A percentile compares a stretch with the other conserved stretches of the same genome.
phyloP scores from a whole-genome alignment of 305 asterid species.

The Striga hermonthica region DNA sequence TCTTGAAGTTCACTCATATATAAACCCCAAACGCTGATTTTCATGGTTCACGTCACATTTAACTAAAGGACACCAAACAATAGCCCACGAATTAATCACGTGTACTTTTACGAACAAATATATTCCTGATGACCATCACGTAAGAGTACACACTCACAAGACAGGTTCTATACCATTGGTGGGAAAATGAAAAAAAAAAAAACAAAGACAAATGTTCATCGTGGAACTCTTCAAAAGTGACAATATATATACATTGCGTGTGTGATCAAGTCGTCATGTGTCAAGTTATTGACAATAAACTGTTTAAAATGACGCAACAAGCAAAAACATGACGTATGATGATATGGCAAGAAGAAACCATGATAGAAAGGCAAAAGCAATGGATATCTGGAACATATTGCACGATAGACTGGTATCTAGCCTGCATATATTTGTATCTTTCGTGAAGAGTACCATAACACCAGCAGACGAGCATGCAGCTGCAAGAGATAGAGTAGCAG shows the following conservation, averaged over 20 bases:
- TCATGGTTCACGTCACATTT: neutral
- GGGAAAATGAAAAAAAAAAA: too few relatives aligned
- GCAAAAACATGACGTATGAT: constrained; percentile 81
- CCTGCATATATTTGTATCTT: constrained; percentile 60
- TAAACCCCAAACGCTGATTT: neutral
- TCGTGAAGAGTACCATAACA: constrained; percentile 58
- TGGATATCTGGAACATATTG: constrained; percentile 62
- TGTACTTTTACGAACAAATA: neutral
- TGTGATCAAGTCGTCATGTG: constrained; percentile 18
- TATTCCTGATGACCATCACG: neutral
- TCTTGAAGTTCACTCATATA: neutral
- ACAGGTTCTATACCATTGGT: neutral
- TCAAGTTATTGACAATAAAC: neutral
- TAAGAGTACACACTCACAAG: neutral
- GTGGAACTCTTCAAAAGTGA: constrained; percentile 34
- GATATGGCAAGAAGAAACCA: constrained; percentile 87
- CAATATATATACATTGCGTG: constrained; percentile 33
- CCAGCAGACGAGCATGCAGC: constrained; percentile 93
- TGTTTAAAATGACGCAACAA: constrained; percentile 58
- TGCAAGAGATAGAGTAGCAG: constrained; percentile 75
- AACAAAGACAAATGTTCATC: neutral
- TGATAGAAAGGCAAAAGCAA: constrained; percentile 69
- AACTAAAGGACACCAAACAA: neutral
- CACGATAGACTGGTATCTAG: constrained; percentile 46
- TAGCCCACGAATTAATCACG: neutral